These are phyloP conservation scores for Byssothecium circinans DNA, from an alignment of 2,329 filamentous ascomycete genomes.

Conservation along the genomic window DNA sequence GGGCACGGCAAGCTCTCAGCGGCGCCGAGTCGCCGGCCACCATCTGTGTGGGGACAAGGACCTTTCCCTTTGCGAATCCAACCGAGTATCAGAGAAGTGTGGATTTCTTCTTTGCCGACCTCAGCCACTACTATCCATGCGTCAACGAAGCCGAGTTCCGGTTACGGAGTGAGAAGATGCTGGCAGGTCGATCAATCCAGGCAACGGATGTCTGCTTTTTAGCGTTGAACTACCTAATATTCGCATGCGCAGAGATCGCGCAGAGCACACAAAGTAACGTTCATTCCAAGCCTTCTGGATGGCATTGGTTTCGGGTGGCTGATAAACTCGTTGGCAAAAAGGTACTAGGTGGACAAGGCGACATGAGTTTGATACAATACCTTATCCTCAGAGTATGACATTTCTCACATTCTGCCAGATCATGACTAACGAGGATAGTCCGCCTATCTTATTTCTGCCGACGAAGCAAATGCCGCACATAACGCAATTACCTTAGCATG, in stretches of 20 bases:
- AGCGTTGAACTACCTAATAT: slow-evolving; percentile 34
- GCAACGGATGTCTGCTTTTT: slow-evolving; percentile 26
- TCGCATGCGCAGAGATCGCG: slow-evolving; percentile 26
- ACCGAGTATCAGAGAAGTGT: slow-evolving; percentile 27
- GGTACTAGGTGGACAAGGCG: slow-evolving; percentile 21
- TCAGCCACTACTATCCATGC: slow-evolving; percentile 31
- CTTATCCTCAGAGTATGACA: slow-evolving; percentile 29
- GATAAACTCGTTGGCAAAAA: slow-evolving; percentile 32
- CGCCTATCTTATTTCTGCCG: slow-evolving; percentile 26
- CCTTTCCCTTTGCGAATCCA: slow-evolving; percentile 24
- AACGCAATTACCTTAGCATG: slow-evolving; percentile 32
- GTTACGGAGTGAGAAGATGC: slow-evolving; percentile 22
- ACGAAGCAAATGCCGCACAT: slow-evolving; percentile 33
- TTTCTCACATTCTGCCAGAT: not conserved
- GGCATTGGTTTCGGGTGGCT: slow-evolving; percentile 34
- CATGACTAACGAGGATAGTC: slow-evolving; percentile 17
- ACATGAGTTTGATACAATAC: slow-evolving; percentile 31
- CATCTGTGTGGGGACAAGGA: slow-evolving; percentile 22
- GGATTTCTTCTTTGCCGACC: slow-evolving; percentile 30
- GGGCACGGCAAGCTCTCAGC: slow-evolving; percentile 7
- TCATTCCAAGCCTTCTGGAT: slow-evolving; percentile 22
- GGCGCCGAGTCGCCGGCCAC: slow-evolving; percentile 10
- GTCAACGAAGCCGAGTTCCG: slow-evolving; percentile 34
- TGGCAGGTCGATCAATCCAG: slow-evolving; percentile 20
- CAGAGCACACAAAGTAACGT: slow-evolving; percentile 6